Base-by-base conservation (phyloP, 2,329 filamentous ascomycete genomes). In the Trichophaea hybrida region DNA sequence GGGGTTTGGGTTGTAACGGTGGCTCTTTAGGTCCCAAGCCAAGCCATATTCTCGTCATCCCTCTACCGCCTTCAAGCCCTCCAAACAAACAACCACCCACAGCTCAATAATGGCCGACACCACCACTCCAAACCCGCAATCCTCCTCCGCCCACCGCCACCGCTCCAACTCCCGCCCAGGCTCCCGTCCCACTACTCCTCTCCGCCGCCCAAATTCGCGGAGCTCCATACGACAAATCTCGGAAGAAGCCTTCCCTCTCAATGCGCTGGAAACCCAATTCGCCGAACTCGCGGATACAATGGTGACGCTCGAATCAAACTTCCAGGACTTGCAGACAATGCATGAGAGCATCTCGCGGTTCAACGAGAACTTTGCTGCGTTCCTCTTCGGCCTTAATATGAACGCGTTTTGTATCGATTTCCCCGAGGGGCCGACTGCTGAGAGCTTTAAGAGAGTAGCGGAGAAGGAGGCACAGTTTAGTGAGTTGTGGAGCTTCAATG, bases 401-500 rank as follows among this genome's bases (percentile, higher is more conserved):
- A 97, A 96, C 72, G 93, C 93, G 1, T 98, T 97, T 71, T 97
- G 91, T 72, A 90, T 97, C 35, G 93, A 98, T 72, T 98, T 96
- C 66, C 87, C 89, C 0, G 93, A 98, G 81, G 89, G 89, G 74
- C 55, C 71, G 59, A 34, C 52, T 12, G 76, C 81, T 59, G 80
- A 80, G 59, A 76, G 77, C 31, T 67, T 69, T 2, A 67, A 68
- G 31, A 68, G 34, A 54, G 67, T 66, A 60, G 58, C 56, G 33
- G 51, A 60, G 24, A 53, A 61, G 24, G 48, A 59, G 17, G 49
- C 48, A 54, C 58, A 68, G 61, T 51, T 37, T 63, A 68, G 59
- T 69, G 68, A 44, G 68, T 69, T 67, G 24, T 35, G 12, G 5
- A 4, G 35, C 68, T 67, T 57, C 68, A 62, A 24, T 69, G 69